Evolutionary conservation across 1,139 yeast genomes (phyloP).

Genomic region (Saccharomyces pastorianus): DNA sequence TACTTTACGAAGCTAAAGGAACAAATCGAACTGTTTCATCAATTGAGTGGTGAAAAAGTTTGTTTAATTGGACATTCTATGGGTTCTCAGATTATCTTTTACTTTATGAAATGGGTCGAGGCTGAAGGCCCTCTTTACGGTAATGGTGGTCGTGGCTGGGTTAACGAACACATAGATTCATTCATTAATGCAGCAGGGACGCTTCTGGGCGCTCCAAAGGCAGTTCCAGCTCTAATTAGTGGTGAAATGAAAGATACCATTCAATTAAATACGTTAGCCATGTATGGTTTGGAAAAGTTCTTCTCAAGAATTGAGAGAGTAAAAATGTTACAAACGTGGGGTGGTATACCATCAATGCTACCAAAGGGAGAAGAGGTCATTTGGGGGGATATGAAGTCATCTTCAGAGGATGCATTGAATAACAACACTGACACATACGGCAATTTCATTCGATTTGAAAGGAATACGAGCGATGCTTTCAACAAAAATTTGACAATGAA

Average conservation of each 20-base stretch:
- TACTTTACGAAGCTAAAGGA: slow-evolving; percentile 70
- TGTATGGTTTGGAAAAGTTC: slow-evolving; percentile 88
- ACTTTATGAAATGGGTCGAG: slow-evolving; percentile 93
- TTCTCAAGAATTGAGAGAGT: slow-evolving; percentile 84
- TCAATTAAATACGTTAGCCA: slow-evolving; percentile 84
- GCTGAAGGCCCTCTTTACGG: slow-evolving; percentile 74
- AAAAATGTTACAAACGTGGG: slow-evolving; percentile 77
- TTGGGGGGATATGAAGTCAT: slow-evolving; percentile 62
- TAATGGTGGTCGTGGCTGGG: slow-evolving; percentile 85
- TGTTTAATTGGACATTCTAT: slow-evolving; percentile 88
- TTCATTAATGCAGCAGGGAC: slow-evolving; percentile 85
- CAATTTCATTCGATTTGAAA: slow-evolving; percentile 60
- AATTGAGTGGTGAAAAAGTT: slow-evolving; percentile 53
- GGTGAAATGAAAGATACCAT: slow-evolving; percentile 99
- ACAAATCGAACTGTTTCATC: slow-evolving; percentile 53
- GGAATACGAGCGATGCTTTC: slow-evolving; percentile 33
- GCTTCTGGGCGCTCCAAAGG: slow-evolving; percentile 85
- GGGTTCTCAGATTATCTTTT: slow-evolving; percentile 87
- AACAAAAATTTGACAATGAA: slow-evolving; percentile 57
- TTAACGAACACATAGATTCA: slow-evolving; percentile 71
- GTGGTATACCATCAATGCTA: slow-evolving; percentile 89
- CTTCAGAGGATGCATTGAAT: slow-evolving; percentile 46
- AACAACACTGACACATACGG: slow-evolving; percentile 47
- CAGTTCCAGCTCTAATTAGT: slow-evolving; percentile 80
- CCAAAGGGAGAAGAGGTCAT: slow-evolving; percentile 89